These are phyloP conservation scores for Phialophora tarda DNA, from an alignment of 2,329 filamentous ascomycete species.

Conservation along the genomic window DNA sequence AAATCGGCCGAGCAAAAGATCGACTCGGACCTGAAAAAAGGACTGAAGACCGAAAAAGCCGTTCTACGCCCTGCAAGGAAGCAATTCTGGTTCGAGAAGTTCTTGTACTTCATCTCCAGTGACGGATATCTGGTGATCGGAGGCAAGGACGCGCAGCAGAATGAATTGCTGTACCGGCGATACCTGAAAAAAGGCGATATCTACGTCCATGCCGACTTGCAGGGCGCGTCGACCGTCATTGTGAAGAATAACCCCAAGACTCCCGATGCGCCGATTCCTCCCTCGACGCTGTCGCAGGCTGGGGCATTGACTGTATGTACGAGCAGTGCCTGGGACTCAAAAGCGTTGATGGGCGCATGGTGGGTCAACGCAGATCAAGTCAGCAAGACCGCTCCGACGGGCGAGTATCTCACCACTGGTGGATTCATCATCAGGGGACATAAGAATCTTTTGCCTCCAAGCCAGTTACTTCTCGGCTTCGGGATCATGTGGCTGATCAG, in stretches of 20 bases:
- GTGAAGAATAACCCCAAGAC: conserved; percentile 84
- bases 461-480: conserved; percentile 85
- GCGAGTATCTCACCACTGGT: conserved; percentile 79
- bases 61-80: conserved; percentile 80
- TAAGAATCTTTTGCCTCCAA: conserved; percentile 89
- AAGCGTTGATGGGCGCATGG: conserved; percentile 93
- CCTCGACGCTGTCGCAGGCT: conserved; percentile 87
- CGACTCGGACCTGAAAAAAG: conserved; percentile 80
- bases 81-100: conserved; percentile 97
- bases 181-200: conserved; percentile 88
- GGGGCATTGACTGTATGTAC: conserved; percentile 83
- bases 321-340: conserved; percentile 92
- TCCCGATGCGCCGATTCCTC: conserved; percentile 84
- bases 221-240: conserved; percentile 81
- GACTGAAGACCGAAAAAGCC: conserved; percentile 88
- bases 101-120: conserved; percentile 90
- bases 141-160: conserved; percentile 86
- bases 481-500: conserved; percentile 87
- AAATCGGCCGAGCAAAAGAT: conserved; percentile 93
- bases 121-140: conserved; percentile 92
- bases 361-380: conserved; percentile 93
- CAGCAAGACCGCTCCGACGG: conserved; percentile 78
- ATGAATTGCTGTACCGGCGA: conserved; percentile 86
- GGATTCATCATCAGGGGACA: conserved; percentile 81
- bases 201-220: conserved; percentile 88